Conservation (phyloP, 495 filamentous ascomycete species). For the Hypoxylon perforatum region DNA sequence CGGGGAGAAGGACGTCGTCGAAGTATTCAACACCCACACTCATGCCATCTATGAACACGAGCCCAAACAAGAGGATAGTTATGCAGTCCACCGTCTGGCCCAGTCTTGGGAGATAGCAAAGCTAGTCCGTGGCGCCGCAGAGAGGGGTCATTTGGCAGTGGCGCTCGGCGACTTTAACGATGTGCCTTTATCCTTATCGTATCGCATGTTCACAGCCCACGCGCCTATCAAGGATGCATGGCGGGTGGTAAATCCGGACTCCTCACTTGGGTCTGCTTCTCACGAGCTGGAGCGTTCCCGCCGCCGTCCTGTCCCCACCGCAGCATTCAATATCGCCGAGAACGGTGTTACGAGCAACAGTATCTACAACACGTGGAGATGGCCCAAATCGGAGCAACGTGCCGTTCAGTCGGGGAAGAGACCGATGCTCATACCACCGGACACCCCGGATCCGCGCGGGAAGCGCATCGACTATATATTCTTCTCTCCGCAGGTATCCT, state of each 20-base stretch:
- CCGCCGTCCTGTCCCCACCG: constrained; percentile 69
- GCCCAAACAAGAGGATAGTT: constrained; percentile 75
- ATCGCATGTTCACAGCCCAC: constrained; percentile 81
- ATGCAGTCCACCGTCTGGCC: constrained; percentile 87
- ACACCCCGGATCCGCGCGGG: constrained; percentile 74
- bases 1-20: constrained; percentile 72
- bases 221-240: constrained; percentile 85
- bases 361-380: constrained; percentile 91
- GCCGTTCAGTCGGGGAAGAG: constrained; percentile 63
- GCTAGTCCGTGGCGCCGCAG: constrained; percentile 84
- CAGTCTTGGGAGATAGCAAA: constrained; percentile 99
- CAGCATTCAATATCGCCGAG: constrained; percentile 76
- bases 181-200: constrained; percentile 86
- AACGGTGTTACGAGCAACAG: constrained; percentile 92
- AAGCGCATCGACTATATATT: constrained; percentile 98
- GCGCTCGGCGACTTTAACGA: constrained; percentile 96
- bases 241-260: constrained; percentile 82
- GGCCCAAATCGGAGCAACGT: constrained; percentile 71
- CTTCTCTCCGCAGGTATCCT: constrained; percentile 45
- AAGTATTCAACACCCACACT: constrained; percentile 92
- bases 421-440: constrained; percentile 62
- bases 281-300: constrained; percentile 71
- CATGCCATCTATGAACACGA: constrained; percentile 90
- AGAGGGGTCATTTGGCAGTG: constrained; percentile 85
- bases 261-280: constrained; percentile 75